Conservation (phyloP, 2,329 filamentous ascomycete species). For the Cladophialophora immunda region DNA sequence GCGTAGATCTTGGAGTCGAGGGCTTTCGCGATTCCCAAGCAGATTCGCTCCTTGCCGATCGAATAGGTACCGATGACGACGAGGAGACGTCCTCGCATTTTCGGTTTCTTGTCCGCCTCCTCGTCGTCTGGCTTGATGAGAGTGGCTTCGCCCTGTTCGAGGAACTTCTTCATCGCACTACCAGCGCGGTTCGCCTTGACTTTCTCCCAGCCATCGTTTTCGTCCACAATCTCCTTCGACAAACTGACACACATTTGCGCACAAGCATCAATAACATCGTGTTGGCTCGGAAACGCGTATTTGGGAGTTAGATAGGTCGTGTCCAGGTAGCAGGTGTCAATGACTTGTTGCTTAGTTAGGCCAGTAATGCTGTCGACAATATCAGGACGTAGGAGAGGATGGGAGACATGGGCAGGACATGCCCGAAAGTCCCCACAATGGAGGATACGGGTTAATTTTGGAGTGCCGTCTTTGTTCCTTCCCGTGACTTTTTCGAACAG, state of each 20-base stretch:
- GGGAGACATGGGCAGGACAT: constrained; percentile 81
- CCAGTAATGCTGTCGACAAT: constrained; percentile 74
- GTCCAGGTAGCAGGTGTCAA: constrained; percentile 95
- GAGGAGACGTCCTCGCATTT: constrained; percentile 72
- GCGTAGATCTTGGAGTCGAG: constrained; percentile 90
- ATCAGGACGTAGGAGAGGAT: constrained; percentile 82
- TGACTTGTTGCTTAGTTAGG: constrained; percentile 79
- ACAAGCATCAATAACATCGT: constrained; percentile 85
- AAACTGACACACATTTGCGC: constrained; percentile 85
- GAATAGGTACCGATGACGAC: constrained; percentile 97
- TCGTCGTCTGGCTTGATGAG: constrained; percentile 47
- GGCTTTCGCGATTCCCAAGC: constrained; percentile 87
- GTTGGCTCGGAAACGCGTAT: constrained; percentile 90
- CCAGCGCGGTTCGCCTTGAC: constrained; percentile 64
- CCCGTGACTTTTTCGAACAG: constrained; percentile 83
- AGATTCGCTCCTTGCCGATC: constrained; percentile 97
- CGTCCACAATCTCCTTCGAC: constrained; percentile 70
- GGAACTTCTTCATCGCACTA: constrained; percentile 70
- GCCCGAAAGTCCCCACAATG: constrained; percentile 97
- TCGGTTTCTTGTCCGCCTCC: constrained; percentile 39
- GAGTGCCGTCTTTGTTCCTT: constrained; percentile 60
- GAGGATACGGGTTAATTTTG: constrained; percentile 77
- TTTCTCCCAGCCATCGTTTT: constrained; percentile 64
- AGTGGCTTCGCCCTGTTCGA: constrained; percentile 56
- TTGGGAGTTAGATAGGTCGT: constrained; percentile 96